These are phyloP conservation scores for Lactuca saligna DNA, from an alignment of 129 eudicot species.

Conservation along the genomic window DNA sequence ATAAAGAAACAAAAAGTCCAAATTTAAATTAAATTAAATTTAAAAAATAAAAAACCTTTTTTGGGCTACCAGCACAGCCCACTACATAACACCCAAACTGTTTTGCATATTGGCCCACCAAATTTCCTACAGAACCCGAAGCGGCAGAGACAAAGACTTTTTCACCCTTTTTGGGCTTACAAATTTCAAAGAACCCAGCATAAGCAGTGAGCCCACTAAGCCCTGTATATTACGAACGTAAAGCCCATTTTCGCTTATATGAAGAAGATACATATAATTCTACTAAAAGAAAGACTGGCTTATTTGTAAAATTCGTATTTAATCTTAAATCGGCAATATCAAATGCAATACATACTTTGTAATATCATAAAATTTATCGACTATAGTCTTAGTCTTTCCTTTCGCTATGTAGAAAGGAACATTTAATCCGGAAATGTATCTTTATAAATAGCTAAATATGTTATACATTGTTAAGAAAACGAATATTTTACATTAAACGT, in stretches of 20 bases:
- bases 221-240: constrained; percentile 32
- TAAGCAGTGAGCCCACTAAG: constrained; percentile 83
- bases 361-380: too few relatives aligned
- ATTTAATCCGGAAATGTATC: too few relatives aligned
- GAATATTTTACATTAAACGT: too few relatives aligned
- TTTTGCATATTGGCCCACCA: constrained; percentile 88
- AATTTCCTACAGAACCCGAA: constrained; percentile 77
- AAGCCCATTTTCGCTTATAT: not conserved
- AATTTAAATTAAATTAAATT: not conserved
- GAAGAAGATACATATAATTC: too few relatives aligned
- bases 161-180: constrained; percentile 80
- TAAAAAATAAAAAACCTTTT: constrained; percentile 44
- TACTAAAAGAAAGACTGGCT: too few relatives aligned
- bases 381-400: not conserved
- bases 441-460: too few relatives aligned
- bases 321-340: not conserved
- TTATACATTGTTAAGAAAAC: too few relatives aligned
- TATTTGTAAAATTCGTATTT: too few relatives aligned
- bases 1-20: not conserved
- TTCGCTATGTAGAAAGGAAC: not conserved
- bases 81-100: constrained; percentile 77
- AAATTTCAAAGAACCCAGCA: constrained; percentile 63
- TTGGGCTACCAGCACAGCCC: constrained; percentile 73
- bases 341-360: not conserved
- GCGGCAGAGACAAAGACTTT: constrained; percentile 83